Evolutionary conservation across 1,284 basidiomycete genomes (phyloP).

Genomic region (Malassezia globosa): DNA sequence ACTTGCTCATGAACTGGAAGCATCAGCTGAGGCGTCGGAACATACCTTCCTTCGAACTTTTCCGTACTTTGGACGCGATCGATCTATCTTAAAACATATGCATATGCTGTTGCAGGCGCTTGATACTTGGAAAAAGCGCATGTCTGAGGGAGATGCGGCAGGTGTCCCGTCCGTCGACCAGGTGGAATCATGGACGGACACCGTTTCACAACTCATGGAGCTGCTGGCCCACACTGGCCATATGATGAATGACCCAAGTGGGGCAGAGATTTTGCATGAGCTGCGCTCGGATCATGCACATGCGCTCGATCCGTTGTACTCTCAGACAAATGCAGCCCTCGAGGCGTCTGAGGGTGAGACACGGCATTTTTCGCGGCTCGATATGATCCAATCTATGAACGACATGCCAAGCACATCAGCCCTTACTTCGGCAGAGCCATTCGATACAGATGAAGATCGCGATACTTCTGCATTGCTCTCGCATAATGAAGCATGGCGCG

Average conservation of each 20-base stretch:
- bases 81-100: slow-evolving; percentile 8
- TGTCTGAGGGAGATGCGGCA: not conserved
- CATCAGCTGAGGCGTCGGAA: slow-evolving; percentile 3
- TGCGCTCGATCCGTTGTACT: not conserved
- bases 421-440: not conserved
- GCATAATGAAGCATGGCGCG: slow-evolving; percentile 25
- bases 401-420: not conserved
- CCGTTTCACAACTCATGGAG: slow-evolving; percentile 3
- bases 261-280: slow-evolving; percentile 5
- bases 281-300: slow-evolving; percentile 7
- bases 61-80: slow-evolving; percentile 14
- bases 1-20: slow-evolving; percentile 10
- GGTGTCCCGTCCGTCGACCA: slow-evolving; percentile 2
- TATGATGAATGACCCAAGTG: slow-evolving; percentile 13
- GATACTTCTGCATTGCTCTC: slow-evolving; percentile 9
- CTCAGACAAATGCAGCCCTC: not conserved
- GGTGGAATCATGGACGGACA: slow-evolving; percentile 1
- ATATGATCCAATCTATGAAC: not conserved
- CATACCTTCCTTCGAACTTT: slow-evolving; percentile 7
- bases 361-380: not conserved
- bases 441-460: not conserved
- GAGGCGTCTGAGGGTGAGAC: not conserved
- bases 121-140: slow-evolving; percentile 6
- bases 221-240: slow-evolving; percentile 9
- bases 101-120: slow-evolving; percentile 8